These are phyloP conservation scores for Colletotrichum navitas DNA, from an alignment of 2,329 filamentous ascomycete species.

Conservation along the genomic window DNA sequence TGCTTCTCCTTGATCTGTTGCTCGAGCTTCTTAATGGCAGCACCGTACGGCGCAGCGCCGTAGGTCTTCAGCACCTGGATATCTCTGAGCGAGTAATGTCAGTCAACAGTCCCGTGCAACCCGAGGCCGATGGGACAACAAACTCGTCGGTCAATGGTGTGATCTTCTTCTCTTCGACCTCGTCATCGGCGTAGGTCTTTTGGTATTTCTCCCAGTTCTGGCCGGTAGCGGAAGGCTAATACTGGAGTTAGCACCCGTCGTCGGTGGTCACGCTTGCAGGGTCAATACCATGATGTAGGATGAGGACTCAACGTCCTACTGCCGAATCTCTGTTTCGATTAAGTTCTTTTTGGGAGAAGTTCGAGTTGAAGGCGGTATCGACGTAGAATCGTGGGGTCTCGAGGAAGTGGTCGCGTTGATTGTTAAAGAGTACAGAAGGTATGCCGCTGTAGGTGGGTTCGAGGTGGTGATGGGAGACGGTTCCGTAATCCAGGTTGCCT, in stretches of 20 bases:
- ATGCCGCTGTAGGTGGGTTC: conserved; percentile 24
- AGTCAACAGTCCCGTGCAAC: conserved; percentile 24
- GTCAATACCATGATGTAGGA: conserved; percentile 58
- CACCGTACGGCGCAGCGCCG: conserved; percentile 94
- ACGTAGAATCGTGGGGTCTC: conserved; percentile 26
- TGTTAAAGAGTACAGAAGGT: conserved; percentile 26
- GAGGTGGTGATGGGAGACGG: conserved; percentile 43
- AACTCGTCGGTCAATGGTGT: conserved; percentile 97
- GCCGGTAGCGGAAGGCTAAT: conserved; percentile 93
- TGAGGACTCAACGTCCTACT: conserved; percentile 46
- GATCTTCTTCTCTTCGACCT: conserved; percentile 99
- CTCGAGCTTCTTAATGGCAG: conserved; percentile 95
- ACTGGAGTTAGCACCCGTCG: conserved; percentile 51
- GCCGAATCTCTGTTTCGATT: conserved; percentile 12
- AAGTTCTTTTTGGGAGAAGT: neutral
- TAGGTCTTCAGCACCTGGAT: conserved; percentile 99
- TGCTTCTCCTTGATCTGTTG: conserved; percentile 99
- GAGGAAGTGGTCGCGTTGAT: conserved; percentile 18
- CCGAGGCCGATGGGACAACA: conserved; percentile 54
- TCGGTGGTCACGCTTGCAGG: conserved; percentile 21
- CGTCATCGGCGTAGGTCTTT: conserved; percentile 97
- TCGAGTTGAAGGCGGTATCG: neutral
- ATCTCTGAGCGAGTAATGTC: conserved; percentile 72
- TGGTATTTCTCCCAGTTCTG: conserved; percentile 98
- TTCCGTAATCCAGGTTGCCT: conserved; percentile 47